Base-by-base conservation (phyloP, 345 rosid species). In the Salix dunnii region DNA sequence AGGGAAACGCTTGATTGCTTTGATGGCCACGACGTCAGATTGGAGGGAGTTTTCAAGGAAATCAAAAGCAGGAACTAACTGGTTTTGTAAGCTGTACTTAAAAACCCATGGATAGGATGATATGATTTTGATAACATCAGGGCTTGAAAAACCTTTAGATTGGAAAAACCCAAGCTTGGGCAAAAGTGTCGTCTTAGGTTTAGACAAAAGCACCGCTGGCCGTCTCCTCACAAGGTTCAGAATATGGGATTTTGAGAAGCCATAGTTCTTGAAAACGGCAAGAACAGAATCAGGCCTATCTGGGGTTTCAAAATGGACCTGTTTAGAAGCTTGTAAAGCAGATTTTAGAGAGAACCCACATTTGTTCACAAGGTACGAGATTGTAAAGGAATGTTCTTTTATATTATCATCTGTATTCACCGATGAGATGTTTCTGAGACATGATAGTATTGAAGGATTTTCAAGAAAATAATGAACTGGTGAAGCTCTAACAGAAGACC, bases 141-240 rank as follows among this genome's bases (percentile, higher is more conserved):
- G 7, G 1, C 65, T 49, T 7, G 83, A 83, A 61, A 71, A 23
- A 16, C 81, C 81, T 67, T 43, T 71, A 10, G 84, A 74, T 7
- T 10, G 10, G 17, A 83, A 77, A 36, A 80, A 83, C 7, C 63
- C 69, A 3, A 83, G 17, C 62, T 83, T 79, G 63, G 74, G 79
- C 21, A 42, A 17, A 6, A 76, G 11, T 13, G 40, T 23, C 8
- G 17, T 62, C 13, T 42, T 20, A 28, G 69, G 27, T 20, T 38
- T 1, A 17, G 3, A 40, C 27, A 23, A 2, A 35, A 35, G 66
- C 23, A 69, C 27, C 12, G 1, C 4, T 6, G 53, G 67, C 2
- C 3, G 25, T 17, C 4, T 28, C n/a, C n/a, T 55, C 17, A 76
- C 66, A 25, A 53, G 8, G 10, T 17, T 53, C 5, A 53, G 36